A percentile compares a stretch with the other conserved stretches of the same genome.
These are phyloP conservation scores for Colletotrichum gigasporum DNA, from an alignment of 2,329 filamentous ascomycete species.

Conservation along the genomic window DNA sequence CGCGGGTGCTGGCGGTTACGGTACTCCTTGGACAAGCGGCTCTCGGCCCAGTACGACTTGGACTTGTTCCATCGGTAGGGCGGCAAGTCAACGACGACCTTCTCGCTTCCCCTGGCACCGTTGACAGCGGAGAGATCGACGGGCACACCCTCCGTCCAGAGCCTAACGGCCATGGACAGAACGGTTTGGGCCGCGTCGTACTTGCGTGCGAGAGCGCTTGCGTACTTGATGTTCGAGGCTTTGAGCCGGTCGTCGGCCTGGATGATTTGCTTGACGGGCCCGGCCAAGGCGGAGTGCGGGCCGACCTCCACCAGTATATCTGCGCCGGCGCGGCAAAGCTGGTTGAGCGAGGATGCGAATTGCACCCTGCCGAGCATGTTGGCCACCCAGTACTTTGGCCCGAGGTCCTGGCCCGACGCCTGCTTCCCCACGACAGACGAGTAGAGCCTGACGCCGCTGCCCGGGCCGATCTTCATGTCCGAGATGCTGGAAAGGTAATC, in stretches of 20 bases:
- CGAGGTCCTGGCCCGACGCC: conserved; percentile 3
- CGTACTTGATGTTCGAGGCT: background rate
- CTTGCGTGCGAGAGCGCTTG: background rate
- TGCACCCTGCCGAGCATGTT: conserved; percentile 4
- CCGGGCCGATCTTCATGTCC: background rate
- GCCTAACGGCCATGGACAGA: background rate
- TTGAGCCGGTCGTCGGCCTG: background rate
- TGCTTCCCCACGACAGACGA: background rate
- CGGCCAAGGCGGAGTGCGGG: conserved; percentile 1
- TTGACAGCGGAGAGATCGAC: background rate
- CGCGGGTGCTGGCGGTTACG: conserved; percentile 4
- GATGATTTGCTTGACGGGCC: conserved; percentile 8
- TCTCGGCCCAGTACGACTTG: conserved; percentile 9
- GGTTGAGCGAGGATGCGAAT: background rate
- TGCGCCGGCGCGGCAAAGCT: background rate
- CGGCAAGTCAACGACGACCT: conserved; percentile 24
- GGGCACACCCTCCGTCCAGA: background rate
- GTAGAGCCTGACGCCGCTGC: background rate
- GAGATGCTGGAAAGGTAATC: background rate
- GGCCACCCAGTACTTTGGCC: conserved; percentile 11
- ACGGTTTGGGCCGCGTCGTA: background rate
- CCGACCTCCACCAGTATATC: conserved; percentile 13
- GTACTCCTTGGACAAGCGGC: conserved; percentile 11
- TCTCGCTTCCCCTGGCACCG: background rate
- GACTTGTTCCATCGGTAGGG: conserved; percentile 27